A percentile compares a stretch with the other conserved stretches of the same genome.
These are phyloP conservation scores for Podaxis mareebaensis DNA, from an alignment of 768 basidiomycete genomes.

Conservation along the genomic window DNA sequence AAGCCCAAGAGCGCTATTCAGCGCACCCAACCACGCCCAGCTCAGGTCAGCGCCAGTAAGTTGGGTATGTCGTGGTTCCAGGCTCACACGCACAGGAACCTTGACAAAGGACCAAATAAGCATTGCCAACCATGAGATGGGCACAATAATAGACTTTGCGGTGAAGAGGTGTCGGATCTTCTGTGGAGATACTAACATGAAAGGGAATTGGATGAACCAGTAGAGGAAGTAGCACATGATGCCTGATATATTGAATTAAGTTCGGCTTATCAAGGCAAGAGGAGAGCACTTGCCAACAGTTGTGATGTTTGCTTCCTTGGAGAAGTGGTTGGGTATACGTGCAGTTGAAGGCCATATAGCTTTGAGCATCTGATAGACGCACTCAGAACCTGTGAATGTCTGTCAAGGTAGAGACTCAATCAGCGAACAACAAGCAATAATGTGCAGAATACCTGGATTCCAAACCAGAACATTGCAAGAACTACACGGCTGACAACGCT, in stretches of 20 bases:
- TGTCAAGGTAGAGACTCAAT: conserved; percentile 19
- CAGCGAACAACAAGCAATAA: not conserved
- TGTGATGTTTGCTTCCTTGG: conserved; percentile 60
- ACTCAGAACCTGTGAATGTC: conserved; percentile 68
- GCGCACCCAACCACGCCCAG: conserved; percentile 79
- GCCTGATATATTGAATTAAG: conserved; percentile 34
- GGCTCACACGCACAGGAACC: conserved; percentile 60
- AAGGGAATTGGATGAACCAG: conserved; percentile 76
- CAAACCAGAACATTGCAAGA: conserved; percentile 83
- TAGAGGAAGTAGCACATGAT: conserved; percentile 76
- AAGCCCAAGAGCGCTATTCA: conserved; percentile 77
- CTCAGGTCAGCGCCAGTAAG: conserved; percentile 54
- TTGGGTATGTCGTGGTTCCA: conserved; percentile 52
- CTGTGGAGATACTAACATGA: conserved; percentile 77
- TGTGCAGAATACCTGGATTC: conserved; percentile 52
- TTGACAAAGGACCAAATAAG: conserved; percentile 79
- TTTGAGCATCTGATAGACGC: conserved; percentile 79
- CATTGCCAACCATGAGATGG: conserved; percentile 66
- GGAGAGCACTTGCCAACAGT: conserved; percentile 46
- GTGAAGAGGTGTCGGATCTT: conserved; percentile 77
- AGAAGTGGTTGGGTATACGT: conserved; percentile 62
- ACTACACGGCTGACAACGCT: conserved; percentile 75
- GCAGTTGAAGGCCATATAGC: conserved; percentile 80
- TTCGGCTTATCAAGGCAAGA: not conserved
- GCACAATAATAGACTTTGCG: conserved; percentile 65